phyloP scores from a whole-genome alignment of 305 asterid species.

The Fraxinus sp. region DNA sequence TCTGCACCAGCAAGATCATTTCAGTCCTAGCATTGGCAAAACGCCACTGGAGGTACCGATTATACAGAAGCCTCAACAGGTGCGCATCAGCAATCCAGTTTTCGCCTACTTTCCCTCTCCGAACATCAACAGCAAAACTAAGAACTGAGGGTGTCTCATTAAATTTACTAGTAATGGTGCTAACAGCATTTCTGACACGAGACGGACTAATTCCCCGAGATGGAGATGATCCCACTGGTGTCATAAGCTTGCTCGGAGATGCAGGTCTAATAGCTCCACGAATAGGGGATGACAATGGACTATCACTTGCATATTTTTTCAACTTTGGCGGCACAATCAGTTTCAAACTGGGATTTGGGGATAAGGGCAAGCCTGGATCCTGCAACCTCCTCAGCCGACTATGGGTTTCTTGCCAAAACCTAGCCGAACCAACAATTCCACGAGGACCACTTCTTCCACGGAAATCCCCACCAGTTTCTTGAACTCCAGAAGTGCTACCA shows the following conservation, averaged over 20 bases:
- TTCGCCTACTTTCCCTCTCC: conserved; percentile 92
- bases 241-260: conserved; percentile 53
- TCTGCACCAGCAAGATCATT: conserved; percentile 65
- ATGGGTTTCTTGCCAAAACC: conserved; percentile 97
- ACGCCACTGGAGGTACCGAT: conserved; percentile 94
- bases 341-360: conserved; percentile 56
- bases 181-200: conserved; percentile 58
- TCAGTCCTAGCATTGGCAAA: conserved; percentile 81
- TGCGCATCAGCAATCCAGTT: conserved; percentile 77
- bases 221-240: conserved; percentile 56
- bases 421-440: conserved; percentile 67
- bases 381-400: conserved; percentile 81
- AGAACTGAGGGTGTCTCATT: conserved; percentile 56
- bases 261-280: conserved; percentile 57
- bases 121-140: conserved; percentile 64
- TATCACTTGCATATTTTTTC: conserved; percentile 50
- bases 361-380: conserved; percentile 78
- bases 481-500: conserved; percentile 85
- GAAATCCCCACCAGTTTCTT: conserved; percentile 46
- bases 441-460: conserved; percentile 49
- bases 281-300: conserved; percentile 57
- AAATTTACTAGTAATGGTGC: conserved; percentile 57
- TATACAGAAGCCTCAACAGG: conserved; percentile 77
- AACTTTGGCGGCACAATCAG: conserved; percentile 43
- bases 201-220: conserved; percentile 53